Conservation (phyloP, 2,329 filamentous ascomycete species). For the Xylogone sp. region DNA sequence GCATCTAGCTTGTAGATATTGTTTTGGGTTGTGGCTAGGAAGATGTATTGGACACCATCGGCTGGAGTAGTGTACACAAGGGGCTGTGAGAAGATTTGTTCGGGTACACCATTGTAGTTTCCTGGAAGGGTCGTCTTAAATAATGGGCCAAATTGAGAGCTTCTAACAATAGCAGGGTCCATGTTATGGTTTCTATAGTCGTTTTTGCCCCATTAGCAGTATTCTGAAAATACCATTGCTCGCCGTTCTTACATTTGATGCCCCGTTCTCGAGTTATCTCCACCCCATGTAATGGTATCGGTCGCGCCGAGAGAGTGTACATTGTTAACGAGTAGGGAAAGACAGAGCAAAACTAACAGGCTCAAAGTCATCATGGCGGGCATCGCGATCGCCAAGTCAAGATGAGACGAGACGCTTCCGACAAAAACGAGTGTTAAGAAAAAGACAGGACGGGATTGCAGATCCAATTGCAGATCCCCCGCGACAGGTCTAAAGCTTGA, state of each 20-base stretch:
- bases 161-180: slow-evolving; percentile 54
- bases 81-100: slow-evolving; percentile 50
- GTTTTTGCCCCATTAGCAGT: slow-evolving; percentile 4
- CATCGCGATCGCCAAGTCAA: no score
- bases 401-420: no score
- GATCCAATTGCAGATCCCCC: no score
- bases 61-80: slow-evolving; percentile 48
- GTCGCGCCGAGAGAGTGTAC: slow-evolving; percentile 19
- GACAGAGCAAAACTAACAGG: no score
- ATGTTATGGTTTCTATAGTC: slow-evolving; percentile 53
- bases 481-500: no score
- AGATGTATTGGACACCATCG: slow-evolving; percentile 47
- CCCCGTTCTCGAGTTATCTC: slow-evolving; percentile 49
- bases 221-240: no score
- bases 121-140: slow-evolving; percentile 50
- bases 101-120: slow-evolving; percentile 42
- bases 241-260: slow-evolving; percentile 44
- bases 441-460: no score
- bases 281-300: slow-evolving; percentile 51
- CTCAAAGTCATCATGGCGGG: no score
- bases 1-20: slow-evolving; percentile 54
- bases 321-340: slow-evolving; percentile 16
- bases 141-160: slow-evolving; percentile 50
- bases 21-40: slow-evolving; percentile 53
- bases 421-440: no score